phyloP scores from a whole-genome alignment of 2,329 filamentous ascomycete genomes.

The Ophiognomonia clavigignenti-juglandacearum region DNA sequence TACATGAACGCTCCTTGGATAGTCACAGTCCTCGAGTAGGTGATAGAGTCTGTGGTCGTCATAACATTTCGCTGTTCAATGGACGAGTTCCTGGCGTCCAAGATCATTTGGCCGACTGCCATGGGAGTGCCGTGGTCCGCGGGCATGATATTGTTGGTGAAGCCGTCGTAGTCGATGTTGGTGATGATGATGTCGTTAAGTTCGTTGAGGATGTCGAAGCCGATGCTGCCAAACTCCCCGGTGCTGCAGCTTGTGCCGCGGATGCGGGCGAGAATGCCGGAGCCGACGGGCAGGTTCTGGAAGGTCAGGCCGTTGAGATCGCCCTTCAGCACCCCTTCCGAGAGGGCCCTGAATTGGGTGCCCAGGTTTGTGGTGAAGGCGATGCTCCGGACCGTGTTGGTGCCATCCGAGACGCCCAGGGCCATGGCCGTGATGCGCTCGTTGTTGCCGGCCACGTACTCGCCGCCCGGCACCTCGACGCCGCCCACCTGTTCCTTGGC shows the following conservation, averaged over 20 bases:
- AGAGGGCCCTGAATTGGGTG: not conserved
- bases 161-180: conserved; percentile 17
- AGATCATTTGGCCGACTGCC: conserved; percentile 14
- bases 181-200: conserved; percentile 13
- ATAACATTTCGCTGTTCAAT: conserved; percentile 14
- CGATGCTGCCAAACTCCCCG: conserved; percentile 12
- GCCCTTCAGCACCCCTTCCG: not conserved
- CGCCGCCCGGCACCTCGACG: not conserved
- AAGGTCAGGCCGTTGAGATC: not conserved
- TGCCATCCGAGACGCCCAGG: not conserved
- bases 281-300: not conserved
- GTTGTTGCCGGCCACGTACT: not conserved
- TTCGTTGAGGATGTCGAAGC: conserved; percentile 17
- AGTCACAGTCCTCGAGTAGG: conserved; percentile 10
- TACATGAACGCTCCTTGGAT: too few species aligned
- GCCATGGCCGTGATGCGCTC: conserved; percentile 4
- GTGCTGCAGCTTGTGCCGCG: conserved; percentile 11
- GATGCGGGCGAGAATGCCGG: conserved; percentile 13
- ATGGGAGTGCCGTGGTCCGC: conserved; percentile 10
- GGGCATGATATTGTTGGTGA: conserved; percentile 15
- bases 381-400: not conserved
- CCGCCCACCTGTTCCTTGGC: not conserved
- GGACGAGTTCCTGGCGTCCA: conserved; percentile 17
- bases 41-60: conserved; percentile 11
- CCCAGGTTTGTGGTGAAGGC: not conserved